Evolutionary conservation across 1,284 basidiomycete species (phyloP).

Genomic region (Apiotrichum veenhuisii): DNA sequence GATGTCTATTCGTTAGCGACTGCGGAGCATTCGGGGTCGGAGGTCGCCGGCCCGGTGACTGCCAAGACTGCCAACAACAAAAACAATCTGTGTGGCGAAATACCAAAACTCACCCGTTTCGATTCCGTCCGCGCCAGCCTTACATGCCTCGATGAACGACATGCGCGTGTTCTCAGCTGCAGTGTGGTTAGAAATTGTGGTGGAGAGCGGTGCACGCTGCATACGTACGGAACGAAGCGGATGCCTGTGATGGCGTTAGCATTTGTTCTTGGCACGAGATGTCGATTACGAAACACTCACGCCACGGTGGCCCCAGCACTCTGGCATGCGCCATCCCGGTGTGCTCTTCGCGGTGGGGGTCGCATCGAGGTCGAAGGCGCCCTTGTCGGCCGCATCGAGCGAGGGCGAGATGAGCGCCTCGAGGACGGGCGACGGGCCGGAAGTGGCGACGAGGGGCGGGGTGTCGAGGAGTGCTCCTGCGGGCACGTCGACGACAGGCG

Average conservation of each 20-base stretch:
- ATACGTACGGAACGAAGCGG: conserved; percentile 62
- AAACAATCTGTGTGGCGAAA: neutral
- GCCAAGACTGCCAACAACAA: conserved; percentile 56
- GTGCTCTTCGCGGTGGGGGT: conserved; percentile 13
- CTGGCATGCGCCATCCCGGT: conserved; percentile 47
- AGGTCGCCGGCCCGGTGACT: conserved; percentile 88
- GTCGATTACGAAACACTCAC: conserved; percentile 56
- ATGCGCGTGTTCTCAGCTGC: conserved; percentile 81
- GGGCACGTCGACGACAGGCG: neutral
- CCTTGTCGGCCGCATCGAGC: conserved; percentile 19
- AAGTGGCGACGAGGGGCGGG: conserved; percentile 25
- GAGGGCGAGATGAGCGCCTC: conserved; percentile 30
- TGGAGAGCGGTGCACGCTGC: conserved; percentile 3
- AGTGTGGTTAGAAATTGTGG: neutral
- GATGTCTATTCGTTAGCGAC: conserved; percentile 63
- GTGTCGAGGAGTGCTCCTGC: conserved; percentile 7
- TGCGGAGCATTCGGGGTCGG: neutral
- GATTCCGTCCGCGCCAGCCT: conserved; percentile 89
- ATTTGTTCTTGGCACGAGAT: neutral
- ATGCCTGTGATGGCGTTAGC: conserved; percentile 59
- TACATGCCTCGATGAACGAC: conserved; percentile 87
- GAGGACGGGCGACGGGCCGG: conserved; percentile 27
- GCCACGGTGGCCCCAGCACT: conserved; percentile 93
- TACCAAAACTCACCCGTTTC: conserved; percentile 67
- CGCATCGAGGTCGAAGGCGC: conserved; percentile 19